A percentile compares a stretch with the other conserved stretches of the same genome.
Evolutionary conservation across 179 eudicot species (phyloP).

Genomic region (Beta lomatogona): DNA sequence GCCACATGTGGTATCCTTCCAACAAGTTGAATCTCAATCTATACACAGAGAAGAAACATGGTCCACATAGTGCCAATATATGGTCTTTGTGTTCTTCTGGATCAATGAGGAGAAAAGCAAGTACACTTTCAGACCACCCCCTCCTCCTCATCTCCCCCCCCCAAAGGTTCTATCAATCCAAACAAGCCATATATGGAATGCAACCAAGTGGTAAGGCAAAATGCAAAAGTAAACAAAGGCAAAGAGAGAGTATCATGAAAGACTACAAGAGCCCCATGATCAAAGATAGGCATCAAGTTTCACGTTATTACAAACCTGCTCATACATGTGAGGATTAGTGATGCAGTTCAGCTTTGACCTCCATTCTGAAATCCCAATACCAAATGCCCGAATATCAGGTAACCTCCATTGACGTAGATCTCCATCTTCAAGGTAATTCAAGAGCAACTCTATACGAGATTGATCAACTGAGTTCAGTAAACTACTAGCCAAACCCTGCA

Average conservation of each 20-base stretch:
- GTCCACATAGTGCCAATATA: not conserved
- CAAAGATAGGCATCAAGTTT: not conserved
- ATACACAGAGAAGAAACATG: not conserved
- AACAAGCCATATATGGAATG: too few species aligned
- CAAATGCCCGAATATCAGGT: constrained; percentile 64
- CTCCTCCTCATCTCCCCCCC: too few species aligned
- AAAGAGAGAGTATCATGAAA: not conserved
- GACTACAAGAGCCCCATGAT: not conserved
- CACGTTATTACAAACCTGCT: constrained; percentile 54
- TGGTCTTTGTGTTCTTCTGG: not conserved
- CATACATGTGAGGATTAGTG: constrained; percentile 64
- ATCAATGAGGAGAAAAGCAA: not conserved
- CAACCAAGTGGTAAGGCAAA: not conserved
- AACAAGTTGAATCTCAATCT: not conserved
- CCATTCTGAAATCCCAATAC: constrained; percentile 59
- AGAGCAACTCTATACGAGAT: constrained; percentile 54
- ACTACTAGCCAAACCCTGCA: constrained; percentile 46
- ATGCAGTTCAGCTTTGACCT: constrained; percentile 77
- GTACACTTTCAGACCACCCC: not conserved
- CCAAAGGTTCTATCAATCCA: too few species aligned
- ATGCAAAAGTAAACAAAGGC: not conserved
- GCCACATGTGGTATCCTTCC: too few species aligned
- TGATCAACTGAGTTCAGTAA: constrained; percentile 47
- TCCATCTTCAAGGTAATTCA: constrained; percentile 73
- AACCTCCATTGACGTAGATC: constrained; percentile 71